These are phyloP conservation scores for Posidonia oceanica DNA, from an alignment of 116 monocot species.

Conservation along the genomic window DNA sequence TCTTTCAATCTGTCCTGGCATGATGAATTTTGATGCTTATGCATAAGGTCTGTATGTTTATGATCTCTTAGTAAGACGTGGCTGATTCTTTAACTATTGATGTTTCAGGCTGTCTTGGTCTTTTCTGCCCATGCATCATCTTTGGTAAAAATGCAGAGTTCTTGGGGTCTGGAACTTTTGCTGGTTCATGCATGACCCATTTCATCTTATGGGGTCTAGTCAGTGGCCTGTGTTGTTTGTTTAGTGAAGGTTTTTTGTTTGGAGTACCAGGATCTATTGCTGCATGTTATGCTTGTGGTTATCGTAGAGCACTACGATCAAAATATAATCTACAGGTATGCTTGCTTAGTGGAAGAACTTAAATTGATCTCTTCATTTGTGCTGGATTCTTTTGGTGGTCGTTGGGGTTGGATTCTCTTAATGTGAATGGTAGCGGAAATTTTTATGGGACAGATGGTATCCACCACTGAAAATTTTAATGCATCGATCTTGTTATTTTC, in stretches of 20 bases:
- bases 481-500: no score
- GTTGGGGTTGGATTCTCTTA: no score
- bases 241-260: slow-evolving; percentile 54
- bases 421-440: no score
- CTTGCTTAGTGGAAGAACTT: not conserved
- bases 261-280: slow-evolving; percentile 54
- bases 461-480: no score
- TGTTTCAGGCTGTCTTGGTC: slow-evolving; percentile 61
- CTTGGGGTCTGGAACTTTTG: slow-evolving; percentile 71
- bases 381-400: not conserved
- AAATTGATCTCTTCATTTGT: not conserved
- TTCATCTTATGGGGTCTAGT: slow-evolving; percentile 73
- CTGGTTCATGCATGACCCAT: slow-evolving; percentile 75
- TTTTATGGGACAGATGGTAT: no score
- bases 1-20: not conserved
- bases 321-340: slow-evolving; percentile 70
- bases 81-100: not conserved
- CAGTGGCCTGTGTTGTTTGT: slow-evolving; percentile 63
- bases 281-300: slow-evolving; percentile 86
- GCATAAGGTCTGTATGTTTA: no score
- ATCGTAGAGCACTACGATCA: slow-evolving; percentile 46
- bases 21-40: not conserved
- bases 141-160: slow-evolving; percentile 93
- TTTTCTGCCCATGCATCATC: slow-evolving; percentile 69
- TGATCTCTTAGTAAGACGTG: not conserved